These are phyloP conservation scores for Pseudopyrenochaeta lycopersici DNA, from an alignment of 2,329 filamentous ascomycete genomes.

Conservation along the genomic window DNA sequence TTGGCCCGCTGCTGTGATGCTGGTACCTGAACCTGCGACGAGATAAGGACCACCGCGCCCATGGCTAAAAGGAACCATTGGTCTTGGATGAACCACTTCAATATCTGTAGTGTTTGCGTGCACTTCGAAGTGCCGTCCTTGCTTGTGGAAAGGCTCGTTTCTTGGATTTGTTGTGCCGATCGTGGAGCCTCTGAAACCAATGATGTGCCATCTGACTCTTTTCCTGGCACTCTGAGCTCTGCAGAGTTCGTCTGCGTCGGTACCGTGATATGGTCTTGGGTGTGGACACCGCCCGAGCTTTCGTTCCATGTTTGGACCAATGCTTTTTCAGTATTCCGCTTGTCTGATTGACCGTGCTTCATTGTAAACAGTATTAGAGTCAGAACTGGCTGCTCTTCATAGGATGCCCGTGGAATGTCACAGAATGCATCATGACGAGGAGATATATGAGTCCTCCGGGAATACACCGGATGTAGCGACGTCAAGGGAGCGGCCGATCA, in stretches of 20 bases:
- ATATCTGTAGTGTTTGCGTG: constrained; percentile 12
- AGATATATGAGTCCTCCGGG: not conserved
- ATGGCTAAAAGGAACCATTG: constrained; percentile 74
- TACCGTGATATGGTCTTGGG: not conserved
- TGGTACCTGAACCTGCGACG: constrained; percentile 65
- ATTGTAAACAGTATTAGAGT: not conserved
- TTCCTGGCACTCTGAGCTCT: not conserved
- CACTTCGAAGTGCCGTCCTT: constrained; percentile 1
- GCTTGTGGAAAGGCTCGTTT: not conserved
- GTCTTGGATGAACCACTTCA: constrained; percentile 56
- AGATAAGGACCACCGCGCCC: constrained; percentile 61
- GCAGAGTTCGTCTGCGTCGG: constrained; percentile 1
- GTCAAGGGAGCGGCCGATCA: constrained; percentile 1
- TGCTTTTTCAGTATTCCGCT: not conserved
- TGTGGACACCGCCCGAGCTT: not conserved
- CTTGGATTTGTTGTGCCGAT: not conserved
- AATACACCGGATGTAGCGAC: constrained; percentile 11
- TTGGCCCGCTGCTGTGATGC: constrained; percentile 62
- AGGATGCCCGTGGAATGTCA: not conserved
- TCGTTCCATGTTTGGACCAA: not conserved
- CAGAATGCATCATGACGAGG: not conserved
- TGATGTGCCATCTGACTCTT: not conserved
- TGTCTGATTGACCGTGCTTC: not conserved
- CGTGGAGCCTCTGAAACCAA: not conserved
- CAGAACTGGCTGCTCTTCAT: too few species aligned